Conservation (phyloP, 306 rosid genomes). For the Sindora glabra region DNA sequence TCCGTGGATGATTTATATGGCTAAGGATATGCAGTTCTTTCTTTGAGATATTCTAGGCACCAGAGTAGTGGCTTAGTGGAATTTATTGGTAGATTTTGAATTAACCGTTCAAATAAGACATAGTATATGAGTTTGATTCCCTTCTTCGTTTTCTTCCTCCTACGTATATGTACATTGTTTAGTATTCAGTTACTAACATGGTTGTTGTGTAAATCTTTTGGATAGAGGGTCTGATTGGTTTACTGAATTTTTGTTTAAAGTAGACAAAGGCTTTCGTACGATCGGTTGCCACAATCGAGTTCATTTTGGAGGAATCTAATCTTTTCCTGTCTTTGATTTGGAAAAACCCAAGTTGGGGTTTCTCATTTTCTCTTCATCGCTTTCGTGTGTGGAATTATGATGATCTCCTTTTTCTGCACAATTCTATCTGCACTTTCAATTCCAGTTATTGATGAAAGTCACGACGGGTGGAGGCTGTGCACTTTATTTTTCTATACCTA, state of each 20-base stretch:
- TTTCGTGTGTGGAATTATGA: slow-evolving; percentile 21
- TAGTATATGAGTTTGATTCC: slow-evolving; percentile 14
- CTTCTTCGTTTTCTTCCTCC: neutral
- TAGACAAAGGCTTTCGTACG: slow-evolving; percentile 25
- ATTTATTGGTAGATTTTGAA: slow-evolving; percentile 25
- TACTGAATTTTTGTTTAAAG: slow-evolving; percentile 36
- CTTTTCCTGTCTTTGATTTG: slow-evolving; percentile 24
- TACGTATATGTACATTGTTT: slow-evolving; percentile 11
- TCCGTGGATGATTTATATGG: slow-evolving; percentile 36
- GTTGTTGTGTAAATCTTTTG: slow-evolving; percentile 21
- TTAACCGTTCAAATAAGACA: slow-evolving; percentile 31
- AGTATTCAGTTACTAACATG: neutral
- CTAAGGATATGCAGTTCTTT: slow-evolving; percentile 14
- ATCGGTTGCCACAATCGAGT: slow-evolving; percentile 21
- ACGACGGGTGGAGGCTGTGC: neutral
- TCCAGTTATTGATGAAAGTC: slow-evolving; percentile 13
- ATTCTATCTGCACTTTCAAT: slow-evolving; percentile 5
- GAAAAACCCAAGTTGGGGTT: slow-evolving; percentile 44
- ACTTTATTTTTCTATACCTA: neutral
- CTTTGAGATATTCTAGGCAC: slow-evolving; percentile 25
- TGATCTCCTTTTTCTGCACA: slow-evolving; percentile 6
- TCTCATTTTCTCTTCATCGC: slow-evolving; percentile 32
- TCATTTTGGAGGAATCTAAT: slow-evolving; percentile 31
- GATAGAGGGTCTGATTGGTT: slow-evolving; percentile 10
- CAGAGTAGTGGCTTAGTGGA: slow-evolving; percentile 37